A percentile compares a stretch with the other conserved stretches of the same genome.
phyloP scores from a whole-genome alignment of 2,329 filamentous ascomycete genomes.

The Colletotrichum tropicicola region DNA sequence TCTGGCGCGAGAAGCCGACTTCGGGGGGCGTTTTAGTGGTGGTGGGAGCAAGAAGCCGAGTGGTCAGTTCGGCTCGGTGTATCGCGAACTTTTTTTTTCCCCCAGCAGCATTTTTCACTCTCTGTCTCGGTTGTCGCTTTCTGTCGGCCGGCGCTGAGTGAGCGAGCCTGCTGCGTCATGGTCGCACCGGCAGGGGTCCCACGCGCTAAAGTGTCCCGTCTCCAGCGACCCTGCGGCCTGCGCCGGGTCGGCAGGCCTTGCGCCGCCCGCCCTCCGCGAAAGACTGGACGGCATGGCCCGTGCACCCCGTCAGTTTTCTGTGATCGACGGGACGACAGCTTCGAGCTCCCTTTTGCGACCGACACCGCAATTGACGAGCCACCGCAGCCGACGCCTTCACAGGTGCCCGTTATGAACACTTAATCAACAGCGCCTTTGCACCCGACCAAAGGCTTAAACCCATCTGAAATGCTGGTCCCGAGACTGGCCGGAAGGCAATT shows the following conservation, averaged over 20 bases:
- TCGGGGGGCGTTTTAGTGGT: not conserved
- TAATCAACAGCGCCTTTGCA: slow-evolving; percentile 6
- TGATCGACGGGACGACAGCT: not conserved
- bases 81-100: slow-evolving; percentile 25
- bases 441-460: not conserved
- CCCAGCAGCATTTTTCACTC: not conserved
- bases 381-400: not conserved
- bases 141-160: slow-evolving; percentile 7
- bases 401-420: slow-evolving; percentile 12
- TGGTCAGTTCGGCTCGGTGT: slow-evolving; percentile 20
- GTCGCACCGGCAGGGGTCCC: slow-evolving; percentile 7
- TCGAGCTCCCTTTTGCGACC: not conserved
- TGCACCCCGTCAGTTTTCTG: slow-evolving; percentile 9
- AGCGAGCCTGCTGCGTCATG: slow-evolving; percentile 23
- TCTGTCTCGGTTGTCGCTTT: slow-evolving; percentile 10
- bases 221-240: not conserved
- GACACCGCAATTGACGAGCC: not conserved
- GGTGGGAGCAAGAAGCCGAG: slow-evolving; percentile 12
- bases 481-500: slow-evolving; percentile 27
- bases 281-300: not conserved
- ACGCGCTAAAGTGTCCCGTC: slow-evolving; percentile 5
- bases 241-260: slow-evolving; percentile 20
- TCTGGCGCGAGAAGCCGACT: slow-evolving; percentile 18
- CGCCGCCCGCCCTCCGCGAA: slow-evolving; percentile 1
- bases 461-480: slow-evolving; percentile 12